These are phyloP conservation scores for Saxophila tyrrhenica DNA, from an alignment of 495 filamentous ascomycete genomes.

Conservation along the genomic window DNA sequence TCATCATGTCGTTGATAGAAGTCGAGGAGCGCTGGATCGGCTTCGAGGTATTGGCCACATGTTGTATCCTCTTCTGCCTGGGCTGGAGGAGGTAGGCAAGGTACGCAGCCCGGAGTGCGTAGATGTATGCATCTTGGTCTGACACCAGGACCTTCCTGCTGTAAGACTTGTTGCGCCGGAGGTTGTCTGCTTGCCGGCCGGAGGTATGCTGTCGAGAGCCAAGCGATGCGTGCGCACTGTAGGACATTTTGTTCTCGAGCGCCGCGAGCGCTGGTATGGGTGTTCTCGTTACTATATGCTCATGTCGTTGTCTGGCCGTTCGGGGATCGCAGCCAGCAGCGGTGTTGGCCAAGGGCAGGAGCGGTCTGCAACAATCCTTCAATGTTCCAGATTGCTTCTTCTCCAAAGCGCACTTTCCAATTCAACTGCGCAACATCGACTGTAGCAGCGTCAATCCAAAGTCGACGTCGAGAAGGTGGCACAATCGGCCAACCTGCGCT, in stretches of 20 bases:
- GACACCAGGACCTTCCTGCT: conserved; percentile 37
- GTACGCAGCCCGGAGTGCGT: conserved; percentile 82
- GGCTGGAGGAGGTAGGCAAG: conserved; percentile 89
- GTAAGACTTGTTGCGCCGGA: conserved; percentile 41
- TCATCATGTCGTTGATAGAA: conserved; percentile 57
- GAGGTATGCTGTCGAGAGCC: conserved; percentile 35
- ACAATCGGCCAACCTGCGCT: neutral
- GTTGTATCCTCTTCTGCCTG: conserved; percentile 74
- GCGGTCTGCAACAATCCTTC: too few relatives aligned
- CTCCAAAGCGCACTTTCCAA: neutral
- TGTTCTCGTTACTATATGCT: neutral
- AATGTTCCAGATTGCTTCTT: neutral
- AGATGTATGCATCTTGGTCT: conserved; percentile 72
- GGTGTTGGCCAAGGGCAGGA: neutral
- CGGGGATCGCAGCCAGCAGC: neutral
- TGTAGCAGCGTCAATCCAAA: neutral
- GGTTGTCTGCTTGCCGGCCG: conserved; percentile 42
- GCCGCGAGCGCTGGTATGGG: neutral
- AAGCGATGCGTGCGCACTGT: conserved; percentile 5
- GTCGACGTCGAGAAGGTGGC: neutral
- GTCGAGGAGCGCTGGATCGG: conserved; percentile 54
- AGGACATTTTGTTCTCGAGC: conserved; percentile 15
- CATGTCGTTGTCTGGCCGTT: neutral
- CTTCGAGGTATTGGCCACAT: conserved; percentile 50
- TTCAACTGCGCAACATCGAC: neutral